phyloP scores from a whole-genome alignment of 805 yeast genomes.

The Yarrowia sp. region DNA sequence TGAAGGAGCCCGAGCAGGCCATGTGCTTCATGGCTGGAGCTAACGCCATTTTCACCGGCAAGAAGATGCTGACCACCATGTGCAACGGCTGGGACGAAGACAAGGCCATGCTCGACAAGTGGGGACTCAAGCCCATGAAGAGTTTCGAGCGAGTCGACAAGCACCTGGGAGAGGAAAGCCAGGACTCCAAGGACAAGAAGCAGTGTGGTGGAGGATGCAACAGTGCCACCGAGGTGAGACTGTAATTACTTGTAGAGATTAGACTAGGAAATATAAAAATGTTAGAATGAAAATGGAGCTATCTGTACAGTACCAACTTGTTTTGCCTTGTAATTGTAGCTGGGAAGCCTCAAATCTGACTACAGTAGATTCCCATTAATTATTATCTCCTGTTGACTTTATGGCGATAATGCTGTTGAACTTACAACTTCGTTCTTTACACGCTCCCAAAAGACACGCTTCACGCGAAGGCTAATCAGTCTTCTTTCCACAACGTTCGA shows the following conservation, averaged over 20 bases:
- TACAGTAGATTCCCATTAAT: too few relatives aligned
- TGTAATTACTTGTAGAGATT: background rate
- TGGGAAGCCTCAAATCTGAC: too few relatives aligned
- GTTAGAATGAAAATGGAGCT: background rate
- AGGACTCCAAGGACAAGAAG: slow-evolving; percentile 13
- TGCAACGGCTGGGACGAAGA: slow-evolving; percentile 88
- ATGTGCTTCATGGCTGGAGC: slow-evolving; percentile 79
- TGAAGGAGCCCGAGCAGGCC: slow-evolving; percentile 78
- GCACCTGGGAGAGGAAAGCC: slow-evolving; percentile 16
- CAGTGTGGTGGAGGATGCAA: slow-evolving; percentile 22
- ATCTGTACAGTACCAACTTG: too few relatives aligned
- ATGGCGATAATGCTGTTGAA: too few relatives aligned
- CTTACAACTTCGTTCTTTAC: too few relatives aligned
- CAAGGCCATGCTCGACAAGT: slow-evolving; percentile 65
- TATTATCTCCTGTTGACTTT: too few relatives aligned
- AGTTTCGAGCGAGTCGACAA: slow-evolving; percentile 41
- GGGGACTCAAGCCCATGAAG: slow-evolving; percentile 59
- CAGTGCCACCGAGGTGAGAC: slow-evolving; percentile 23
- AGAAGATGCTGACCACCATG: slow-evolving; percentile 80
- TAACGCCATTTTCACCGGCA: slow-evolving; percentile 83
- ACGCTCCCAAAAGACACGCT: background rate
- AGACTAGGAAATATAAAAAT: background rate
- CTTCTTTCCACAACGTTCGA: background rate
- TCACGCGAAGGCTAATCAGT: too few relatives aligned
- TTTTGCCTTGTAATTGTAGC: too few relatives aligned